A percentile compares a stretch with the other conserved stretches of the same genome.
These are phyloP conservation scores for Bipolaris oryzae DNA, from an alignment of 2,329 filamentous ascomycete genomes.

Conservation along the genomic window DNA sequence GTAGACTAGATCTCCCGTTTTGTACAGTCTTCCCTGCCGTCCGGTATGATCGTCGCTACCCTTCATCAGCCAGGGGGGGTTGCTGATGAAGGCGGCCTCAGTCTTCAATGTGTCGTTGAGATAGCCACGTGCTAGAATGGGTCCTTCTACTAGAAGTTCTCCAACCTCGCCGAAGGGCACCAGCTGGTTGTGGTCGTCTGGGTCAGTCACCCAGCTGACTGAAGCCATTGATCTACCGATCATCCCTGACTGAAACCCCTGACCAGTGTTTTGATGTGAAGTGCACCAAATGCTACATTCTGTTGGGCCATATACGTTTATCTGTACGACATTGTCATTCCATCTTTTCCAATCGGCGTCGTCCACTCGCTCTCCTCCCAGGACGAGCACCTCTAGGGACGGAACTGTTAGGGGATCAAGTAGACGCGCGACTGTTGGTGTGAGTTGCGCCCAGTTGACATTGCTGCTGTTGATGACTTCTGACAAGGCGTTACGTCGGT, in stretches of 20 bases:
- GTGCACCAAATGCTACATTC: slow-evolving; percentile 28
- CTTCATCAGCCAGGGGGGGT: background rate
- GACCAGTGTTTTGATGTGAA: background rate
- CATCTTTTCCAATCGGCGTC: background rate
- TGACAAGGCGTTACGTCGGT: background rate
- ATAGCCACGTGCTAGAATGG: slow-evolving; percentile 46
- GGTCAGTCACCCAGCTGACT: slow-evolving; percentile 45
- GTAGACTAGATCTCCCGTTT: slow-evolving; percentile 11
- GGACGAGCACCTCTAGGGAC: background rate
- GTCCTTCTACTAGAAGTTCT: slow-evolving; percentile 64
- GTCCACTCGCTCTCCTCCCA: slow-evolving; percentile 13
- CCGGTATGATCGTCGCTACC: background rate
- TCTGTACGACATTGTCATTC: background rate
- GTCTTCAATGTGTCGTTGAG: slow-evolving; percentile 16
- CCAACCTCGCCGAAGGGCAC: slow-evolving; percentile 21
- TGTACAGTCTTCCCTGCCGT: background rate
- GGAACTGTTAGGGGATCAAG: background rate
- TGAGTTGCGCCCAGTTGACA: slow-evolving; percentile 1
- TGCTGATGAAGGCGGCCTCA: background rate
- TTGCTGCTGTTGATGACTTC: background rate
- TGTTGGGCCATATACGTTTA: slow-evolving; percentile 11
- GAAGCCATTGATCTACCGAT: slow-evolving; percentile 18
- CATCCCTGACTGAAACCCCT: background rate
- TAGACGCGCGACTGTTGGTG: background rate
- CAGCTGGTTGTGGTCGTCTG: slow-evolving; percentile 22